Evolutionary conservation across 768 basidiomycete species (phyloP).

Genomic region (Lentinula detonsa): DNA sequence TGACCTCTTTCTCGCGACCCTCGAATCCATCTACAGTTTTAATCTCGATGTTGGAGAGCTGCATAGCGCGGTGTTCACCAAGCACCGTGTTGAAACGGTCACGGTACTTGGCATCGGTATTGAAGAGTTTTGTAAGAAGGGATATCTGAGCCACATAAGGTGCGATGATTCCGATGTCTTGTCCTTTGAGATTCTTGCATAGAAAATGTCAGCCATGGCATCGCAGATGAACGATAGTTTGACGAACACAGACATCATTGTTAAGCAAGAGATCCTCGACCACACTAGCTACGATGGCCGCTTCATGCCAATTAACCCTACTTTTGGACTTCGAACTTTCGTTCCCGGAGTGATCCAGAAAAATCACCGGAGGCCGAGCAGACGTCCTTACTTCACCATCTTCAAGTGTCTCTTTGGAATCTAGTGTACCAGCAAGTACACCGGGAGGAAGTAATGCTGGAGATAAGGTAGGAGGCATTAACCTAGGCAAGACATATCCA

Average conservation of each 20-base stretch:
- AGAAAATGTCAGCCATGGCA: not conserved
- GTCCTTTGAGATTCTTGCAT: slow-evolving; percentile 52
- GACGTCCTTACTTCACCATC: not conserved
- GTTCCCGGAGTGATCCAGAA: slow-evolving; percentile 70
- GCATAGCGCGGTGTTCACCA: slow-evolving; percentile 59
- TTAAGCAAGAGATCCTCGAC: slow-evolving; percentile 75
- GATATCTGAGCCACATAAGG: slow-evolving; percentile 88
- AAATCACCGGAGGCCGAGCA: slow-evolving; percentile 59
- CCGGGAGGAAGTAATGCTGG: slow-evolving; percentile 3
- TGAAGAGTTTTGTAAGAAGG: slow-evolving; percentile 62
- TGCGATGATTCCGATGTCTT: slow-evolving; percentile 87
- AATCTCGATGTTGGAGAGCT: slow-evolving; percentile 69
- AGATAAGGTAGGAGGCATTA: slow-evolving; percentile 47
- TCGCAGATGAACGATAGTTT: slow-evolving; percentile 1
- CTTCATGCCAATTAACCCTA: slow-evolving; percentile 73
- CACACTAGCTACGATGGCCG: slow-evolving; percentile 68
- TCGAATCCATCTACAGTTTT: slow-evolving; percentile 96
- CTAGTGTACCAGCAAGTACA: not conserved
- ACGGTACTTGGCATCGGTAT: slow-evolving; percentile 43
- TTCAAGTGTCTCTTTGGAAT: not conserved
- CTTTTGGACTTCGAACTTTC: slow-evolving; percentile 70
- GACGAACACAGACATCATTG: slow-evolving; percentile 47
- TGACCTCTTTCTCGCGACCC: slow-evolving; percentile 88
- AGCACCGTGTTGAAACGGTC: slow-evolving; percentile 53
- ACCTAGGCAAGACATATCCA: slow-evolving; percentile 40